These are phyloP conservation scores for Cryphonectria carpinicola DNA, from an alignment of 2,329 filamentous ascomycete genomes.

Conservation along the genomic window DNA sequence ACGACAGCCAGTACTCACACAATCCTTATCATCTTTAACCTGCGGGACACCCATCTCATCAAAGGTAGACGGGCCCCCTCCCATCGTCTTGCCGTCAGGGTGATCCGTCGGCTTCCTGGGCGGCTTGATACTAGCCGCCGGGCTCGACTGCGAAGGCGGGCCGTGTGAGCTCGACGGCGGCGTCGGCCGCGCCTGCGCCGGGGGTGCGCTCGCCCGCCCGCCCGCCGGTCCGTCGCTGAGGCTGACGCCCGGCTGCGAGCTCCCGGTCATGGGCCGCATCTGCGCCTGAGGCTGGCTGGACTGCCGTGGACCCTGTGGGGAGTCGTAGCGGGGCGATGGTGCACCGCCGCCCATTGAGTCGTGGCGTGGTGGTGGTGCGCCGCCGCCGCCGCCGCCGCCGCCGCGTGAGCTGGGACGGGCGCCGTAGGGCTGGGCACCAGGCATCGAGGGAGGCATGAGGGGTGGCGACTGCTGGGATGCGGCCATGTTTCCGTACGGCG, in stretches of 20 bases:
- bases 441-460: conserved; percentile 31
- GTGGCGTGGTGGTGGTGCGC: background rate
- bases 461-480: conserved; percentile 24
- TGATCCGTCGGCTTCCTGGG: conserved; percentile 40
- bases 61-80: conserved; percentile 90
- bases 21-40: conserved; percentile 84
- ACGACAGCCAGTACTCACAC: conserved; percentile 62
- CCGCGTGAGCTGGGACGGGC: conserved; percentile 22
- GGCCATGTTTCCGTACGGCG: conserved; percentile 22
- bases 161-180: conserved; percentile 18
- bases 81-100: conserved; percentile 47
- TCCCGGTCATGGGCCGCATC: conserved; percentile 17
- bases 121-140: conserved; percentile 23
- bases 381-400: conserved; percentile 18
- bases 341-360: background rate
- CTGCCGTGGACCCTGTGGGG: conserved; percentile 14
- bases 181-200: conserved; percentile 35
- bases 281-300: conserved; percentile 20
- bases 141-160: conserved; percentile 16
- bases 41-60: conserved; percentile 96
- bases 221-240: conserved; percentile 22
- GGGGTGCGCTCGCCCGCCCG: conserved; percentile 44
- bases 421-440: conserved; percentile 34
- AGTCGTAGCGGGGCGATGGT: conserved; percentile 4
- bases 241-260: conserved; percentile 7